A percentile compares a stretch with the other conserved stretches of the same genome.
Evolutionary conservation across 1,284 basidiomycete genomes (phyloP).

Genomic region (Phellopilus nigrolimitatus): DNA sequence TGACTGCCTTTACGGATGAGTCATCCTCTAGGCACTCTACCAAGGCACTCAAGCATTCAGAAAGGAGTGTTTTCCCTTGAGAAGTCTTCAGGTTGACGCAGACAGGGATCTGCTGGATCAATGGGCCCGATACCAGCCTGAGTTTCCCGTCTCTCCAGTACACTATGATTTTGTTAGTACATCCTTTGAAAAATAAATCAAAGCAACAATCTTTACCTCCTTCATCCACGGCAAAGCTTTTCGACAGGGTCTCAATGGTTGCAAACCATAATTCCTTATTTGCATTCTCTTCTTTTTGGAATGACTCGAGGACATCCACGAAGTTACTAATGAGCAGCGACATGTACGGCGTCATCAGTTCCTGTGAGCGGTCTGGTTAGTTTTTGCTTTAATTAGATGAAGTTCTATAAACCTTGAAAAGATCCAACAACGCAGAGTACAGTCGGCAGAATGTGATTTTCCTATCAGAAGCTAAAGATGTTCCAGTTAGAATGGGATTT

Average conservation of each 20-base stretch:
- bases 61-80: slow-evolving; percentile 36
- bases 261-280: slow-evolving; percentile 58
- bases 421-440: slow-evolving; percentile 69
- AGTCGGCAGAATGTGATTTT: slow-evolving; percentile 70
- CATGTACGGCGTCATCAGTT: slow-evolving; percentile 89
- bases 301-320: slow-evolving; percentile 58
- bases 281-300: slow-evolving; percentile 30
- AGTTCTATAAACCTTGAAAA: slow-evolving; percentile 66
- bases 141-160: slow-evolving; percentile 88
- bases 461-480: slow-evolving; percentile 34
- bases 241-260: slow-evolving; percentile 59
- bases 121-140: slow-evolving; percentile 50
- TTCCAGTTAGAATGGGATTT: background rate
- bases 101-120: slow-evolving; percentile 66
- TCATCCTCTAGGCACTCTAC: slow-evolving; percentile 54
- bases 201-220: slow-evolving; percentile 50
- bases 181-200: background rate
- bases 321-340: slow-evolving; percentile 70
- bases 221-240: slow-evolving; percentile 77
- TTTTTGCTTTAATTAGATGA: background rate
- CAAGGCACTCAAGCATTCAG: slow-evolving; percentile 50
- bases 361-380: slow-evolving; percentile 37
- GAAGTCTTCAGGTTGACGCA: slow-evolving; percentile 34
- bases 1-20: slow-evolving; percentile 72
- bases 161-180: slow-evolving; percentile 36